Conservation (phyloP, 164 flowering plant species). For the Santalum album region DNA sequence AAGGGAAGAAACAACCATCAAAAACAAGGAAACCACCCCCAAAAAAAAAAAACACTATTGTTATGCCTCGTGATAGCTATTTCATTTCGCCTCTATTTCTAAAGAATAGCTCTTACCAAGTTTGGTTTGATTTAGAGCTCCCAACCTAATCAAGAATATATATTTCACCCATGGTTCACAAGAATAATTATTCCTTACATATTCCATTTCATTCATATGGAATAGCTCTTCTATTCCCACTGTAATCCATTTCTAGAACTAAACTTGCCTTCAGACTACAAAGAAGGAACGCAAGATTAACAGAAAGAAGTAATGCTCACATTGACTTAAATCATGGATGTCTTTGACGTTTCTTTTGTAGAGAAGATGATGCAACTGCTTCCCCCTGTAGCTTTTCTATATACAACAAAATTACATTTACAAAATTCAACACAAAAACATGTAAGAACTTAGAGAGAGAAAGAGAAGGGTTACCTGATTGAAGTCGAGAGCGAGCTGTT, state of each 20-base stretch:
- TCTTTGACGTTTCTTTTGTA: slow-evolving; percentile 80
- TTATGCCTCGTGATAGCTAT: no score
- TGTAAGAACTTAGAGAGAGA: background rate
- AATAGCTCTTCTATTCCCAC: no score
- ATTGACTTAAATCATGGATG: slow-evolving; percentile 61
- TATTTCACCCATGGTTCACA: no score
- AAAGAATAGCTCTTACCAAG: no score
- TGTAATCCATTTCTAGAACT: no score
- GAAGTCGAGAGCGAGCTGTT: slow-evolving; percentile 67
- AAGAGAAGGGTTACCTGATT: slow-evolving; percentile 48
- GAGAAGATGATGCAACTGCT: slow-evolving; percentile 73
- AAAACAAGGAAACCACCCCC: background rate
- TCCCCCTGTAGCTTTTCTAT: slow-evolving; percentile 83
- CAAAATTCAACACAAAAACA: background rate
- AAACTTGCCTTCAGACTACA: no score
- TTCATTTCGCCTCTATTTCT: no score
- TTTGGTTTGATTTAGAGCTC: no score
- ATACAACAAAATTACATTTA: background rate
- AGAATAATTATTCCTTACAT: no score
- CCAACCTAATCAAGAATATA: no score
- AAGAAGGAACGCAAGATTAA: background rate
- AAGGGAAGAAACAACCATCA: background rate
- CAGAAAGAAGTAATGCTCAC: slow-evolving; percentile 27
- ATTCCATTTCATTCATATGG: no score
- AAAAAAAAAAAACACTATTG: no score